Evolutionary conservation across 768 basidiomycete species (phyloP).

Genomic region (Russula olivacea): DNA sequence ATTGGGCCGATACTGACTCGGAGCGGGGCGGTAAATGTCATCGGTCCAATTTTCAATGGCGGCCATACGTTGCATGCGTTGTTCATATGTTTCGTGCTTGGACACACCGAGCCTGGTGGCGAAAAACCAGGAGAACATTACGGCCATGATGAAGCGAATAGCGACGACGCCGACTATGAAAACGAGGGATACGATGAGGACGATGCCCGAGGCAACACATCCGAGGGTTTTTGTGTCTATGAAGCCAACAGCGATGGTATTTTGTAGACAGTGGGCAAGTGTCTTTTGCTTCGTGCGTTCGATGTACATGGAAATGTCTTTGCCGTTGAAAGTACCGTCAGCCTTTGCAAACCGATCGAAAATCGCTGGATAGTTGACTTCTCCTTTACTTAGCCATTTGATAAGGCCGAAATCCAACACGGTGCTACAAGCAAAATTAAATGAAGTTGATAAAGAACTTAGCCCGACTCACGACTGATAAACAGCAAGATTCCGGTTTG

Average conservation of each 20-base stretch:
- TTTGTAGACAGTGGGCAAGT: constrained; percentile 77
- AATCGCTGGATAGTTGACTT: constrained; percentile 76
- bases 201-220: constrained; percentile 91
- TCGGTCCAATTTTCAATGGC: constrained; percentile 97
- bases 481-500: constrained; percentile 79
- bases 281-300: constrained; percentile 61
- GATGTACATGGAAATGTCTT: constrained; percentile 85
- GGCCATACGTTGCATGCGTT: constrained; percentile 80
- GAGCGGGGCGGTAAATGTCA: constrained; percentile 92
- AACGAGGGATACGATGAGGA: constrained; percentile 89
- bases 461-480: constrained; percentile 72
- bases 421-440: constrained; percentile 39
- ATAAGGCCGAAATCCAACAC: constrained; percentile 89
- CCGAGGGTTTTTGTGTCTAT: constrained; percentile 93
- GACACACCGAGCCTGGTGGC: constrained; percentile 94
- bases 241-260: constrained; percentile 83
- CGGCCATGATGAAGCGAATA: constrained; percentile 94
- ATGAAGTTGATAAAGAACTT: constrained; percentile 5
- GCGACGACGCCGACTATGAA: constrained; percentile 97
- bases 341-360: constrained; percentile 71
- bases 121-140: constrained; percentile 97
- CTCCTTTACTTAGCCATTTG: constrained; percentile 72
- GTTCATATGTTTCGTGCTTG: constrained; percentile 85
- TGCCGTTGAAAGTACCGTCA: constrained; percentile 70
- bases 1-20: constrained; percentile 84